Evolutionary conservation across 2,329 filamentous ascomycete genomes (phyloP).

Genomic region (Furcasterigmium sp.): DNA sequence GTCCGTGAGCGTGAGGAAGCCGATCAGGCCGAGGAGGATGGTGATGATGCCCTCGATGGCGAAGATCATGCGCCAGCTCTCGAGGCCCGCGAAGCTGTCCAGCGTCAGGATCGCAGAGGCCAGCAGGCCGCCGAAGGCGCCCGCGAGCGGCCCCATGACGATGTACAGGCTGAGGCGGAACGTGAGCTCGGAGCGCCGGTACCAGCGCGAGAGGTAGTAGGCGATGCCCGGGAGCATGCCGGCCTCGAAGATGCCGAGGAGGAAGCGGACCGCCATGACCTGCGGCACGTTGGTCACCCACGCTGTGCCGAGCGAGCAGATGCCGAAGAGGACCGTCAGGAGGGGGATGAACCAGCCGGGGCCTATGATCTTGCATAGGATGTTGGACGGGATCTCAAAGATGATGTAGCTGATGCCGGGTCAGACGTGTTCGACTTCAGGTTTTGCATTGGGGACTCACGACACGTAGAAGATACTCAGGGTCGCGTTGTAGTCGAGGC

Average conservation of each 20-base stretch:
- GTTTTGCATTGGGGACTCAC: not conserved
- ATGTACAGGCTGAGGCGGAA: conserved; percentile 38
- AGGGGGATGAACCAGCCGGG: conserved; percentile 30
- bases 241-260: conserved; percentile 34
- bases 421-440: not conserved
- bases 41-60: conserved; percentile 18
- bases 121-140: conserved; percentile 39
- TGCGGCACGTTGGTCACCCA: conserved; percentile 25
- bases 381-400: conserved; percentile 39
- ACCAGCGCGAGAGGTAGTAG: conserved; percentile 43
- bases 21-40: conserved; percentile 38
- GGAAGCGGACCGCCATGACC: conserved; percentile 28
- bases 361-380: conserved; percentile 35
- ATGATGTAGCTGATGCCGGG: conserved; percentile 25
- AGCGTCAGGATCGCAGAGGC: conserved; percentile 51
- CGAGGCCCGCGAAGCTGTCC: conserved; percentile 47
- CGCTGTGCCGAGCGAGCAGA: conserved; percentile 31
- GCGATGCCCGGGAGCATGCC: conserved; percentile 30
- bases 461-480: conserved; percentile 26
- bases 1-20: conserved; percentile 63
- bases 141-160: conserved; percentile 32
- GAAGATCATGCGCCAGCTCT: conserved; percentile 65
- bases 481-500: conserved; percentile 37
- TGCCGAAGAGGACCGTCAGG: conserved; percentile 34
- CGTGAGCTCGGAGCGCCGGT: conserved; percentile 42